phyloP scores from a whole-genome alignment of 2,329 filamentous ascomycete species.

The Ceratocystis alfenasii region DNA sequence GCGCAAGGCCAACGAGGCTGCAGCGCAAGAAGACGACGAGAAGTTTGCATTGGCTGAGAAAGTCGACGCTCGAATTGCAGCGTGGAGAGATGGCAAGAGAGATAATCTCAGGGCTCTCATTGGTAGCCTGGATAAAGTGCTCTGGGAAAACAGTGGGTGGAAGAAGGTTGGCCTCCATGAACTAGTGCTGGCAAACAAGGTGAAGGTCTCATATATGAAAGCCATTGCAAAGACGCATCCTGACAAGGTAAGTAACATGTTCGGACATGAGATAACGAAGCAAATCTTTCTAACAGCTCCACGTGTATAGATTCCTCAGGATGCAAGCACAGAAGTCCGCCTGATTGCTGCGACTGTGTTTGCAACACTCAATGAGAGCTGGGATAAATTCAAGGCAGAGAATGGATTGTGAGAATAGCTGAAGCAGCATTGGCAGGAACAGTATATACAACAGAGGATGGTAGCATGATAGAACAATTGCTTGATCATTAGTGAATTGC shows the following conservation, averaged over 20 bases:
- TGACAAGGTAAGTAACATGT: constrained; percentile 64
- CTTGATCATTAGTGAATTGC: constrained; percentile 7
- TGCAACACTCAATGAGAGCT: constrained; percentile 57
- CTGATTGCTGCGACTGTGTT: constrained; percentile 57
- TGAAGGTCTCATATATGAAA: constrained; percentile 98
- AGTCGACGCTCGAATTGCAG: constrained; percentile 64
- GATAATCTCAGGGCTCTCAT: constrained; percentile 85
- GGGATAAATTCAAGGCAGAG: constrained; percentile 61
- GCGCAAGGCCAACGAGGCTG: constrained; percentile 71
- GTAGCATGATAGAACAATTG: neutral
- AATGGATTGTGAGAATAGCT: constrained; percentile 43
- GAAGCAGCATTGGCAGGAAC: neutral
- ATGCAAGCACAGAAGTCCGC: constrained; percentile 51
- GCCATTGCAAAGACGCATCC: constrained; percentile 97
- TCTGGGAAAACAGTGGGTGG: constrained; percentile 90
- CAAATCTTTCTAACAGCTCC: constrained; percentile 13
- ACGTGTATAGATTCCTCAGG: constrained; percentile 44
- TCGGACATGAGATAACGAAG: neutral
- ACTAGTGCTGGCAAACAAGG: constrained; percentile 81
- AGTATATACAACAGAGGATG: neutral
- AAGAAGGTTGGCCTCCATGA: constrained; percentile 94
- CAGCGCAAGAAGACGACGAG: constrained; percentile 79
- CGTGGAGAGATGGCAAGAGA: constrained; percentile 83
- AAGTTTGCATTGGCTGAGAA: constrained; percentile 79
- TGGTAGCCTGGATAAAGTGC: constrained; percentile 72